Evolutionary conservation across 371 early-diverging fungal genomes (phyloP).

Genomic region (Actinomucor elegans): DNA sequence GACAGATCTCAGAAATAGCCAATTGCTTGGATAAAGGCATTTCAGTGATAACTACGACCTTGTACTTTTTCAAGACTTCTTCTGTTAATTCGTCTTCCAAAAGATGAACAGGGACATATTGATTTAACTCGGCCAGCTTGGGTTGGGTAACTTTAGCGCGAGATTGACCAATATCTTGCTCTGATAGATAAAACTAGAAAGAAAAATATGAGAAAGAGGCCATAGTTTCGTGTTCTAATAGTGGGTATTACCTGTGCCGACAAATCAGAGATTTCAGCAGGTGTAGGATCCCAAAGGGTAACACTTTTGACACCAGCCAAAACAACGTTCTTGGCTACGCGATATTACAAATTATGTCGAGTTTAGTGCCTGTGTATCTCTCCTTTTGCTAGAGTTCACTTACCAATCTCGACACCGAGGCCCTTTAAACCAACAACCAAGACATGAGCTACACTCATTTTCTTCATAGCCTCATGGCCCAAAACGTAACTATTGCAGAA

Average conservation of each 20-base stretch:
- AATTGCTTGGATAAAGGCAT: constrained; percentile 76
- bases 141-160: constrained; percentile 81
- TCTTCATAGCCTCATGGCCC: constrained; percentile 99
- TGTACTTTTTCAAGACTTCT: constrained; percentile 73
- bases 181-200: constrained; percentile 90
- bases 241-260: constrained; percentile 81
- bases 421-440: constrained; percentile 97
- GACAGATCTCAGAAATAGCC: constrained; percentile 89
- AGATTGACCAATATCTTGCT: constrained; percentile 90
- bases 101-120: constrained; percentile 94
- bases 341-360: no score
- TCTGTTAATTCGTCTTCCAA: constrained; percentile 77
- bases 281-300: constrained; percentile 86
- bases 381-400: no score
- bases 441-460: constrained; percentile 97
- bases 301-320: constrained; percentile 99
- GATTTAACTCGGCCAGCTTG: constrained; percentile 95
- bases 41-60: constrained; percentile 91
- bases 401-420: constrained; percentile 98
- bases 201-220: no score
- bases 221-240: neutral
- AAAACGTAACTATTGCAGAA: constrained; percentile 86
- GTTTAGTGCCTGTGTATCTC: neutral
- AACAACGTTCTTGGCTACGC: constrained; percentile 95
- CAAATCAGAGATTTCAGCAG: constrained; percentile 81